Percentiles rank a stretch among this genome's conserved stretches.
phyloP scores from a whole-genome alignment of 768 basidiomycete species.

The Mycena capillaripes region DNA sequence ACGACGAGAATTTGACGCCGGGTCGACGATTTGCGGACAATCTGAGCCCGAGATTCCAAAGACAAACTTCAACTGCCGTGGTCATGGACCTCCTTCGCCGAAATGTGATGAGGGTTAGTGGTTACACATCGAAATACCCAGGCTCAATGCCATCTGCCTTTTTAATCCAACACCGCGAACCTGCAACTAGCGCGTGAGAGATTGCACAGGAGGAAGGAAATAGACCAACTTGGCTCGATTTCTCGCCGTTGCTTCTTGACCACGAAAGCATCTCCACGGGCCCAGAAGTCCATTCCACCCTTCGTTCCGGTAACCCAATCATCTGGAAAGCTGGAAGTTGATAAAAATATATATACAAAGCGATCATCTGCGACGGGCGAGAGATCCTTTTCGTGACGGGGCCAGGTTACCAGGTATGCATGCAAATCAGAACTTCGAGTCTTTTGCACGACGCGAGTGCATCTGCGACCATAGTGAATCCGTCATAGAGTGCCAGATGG shows the following conservation, averaged over 20 bases:
- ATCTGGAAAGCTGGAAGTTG: neutral
- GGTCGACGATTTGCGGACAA: too few species aligned
- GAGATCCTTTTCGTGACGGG: too few species aligned
- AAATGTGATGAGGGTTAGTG: too few species aligned
- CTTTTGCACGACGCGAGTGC: neutral
- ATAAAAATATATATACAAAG: neutral
- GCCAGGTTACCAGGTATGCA: too few species aligned
- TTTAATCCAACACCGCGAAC: slow-evolving; percentile 1
- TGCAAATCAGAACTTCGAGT: neutral
- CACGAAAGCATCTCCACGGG: neutral
- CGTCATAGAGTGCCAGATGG: neutral
- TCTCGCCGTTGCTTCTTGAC: neutral
- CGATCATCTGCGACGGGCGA: neutral
- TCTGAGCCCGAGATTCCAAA: too few species aligned
- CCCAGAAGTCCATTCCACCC: neutral
- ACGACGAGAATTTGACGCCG: too few species aligned
- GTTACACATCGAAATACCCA: too few species aligned
- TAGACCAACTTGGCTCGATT: neutral
- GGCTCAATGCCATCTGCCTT: too few species aligned
- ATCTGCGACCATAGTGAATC: neutral
- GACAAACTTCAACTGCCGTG: too few species aligned
- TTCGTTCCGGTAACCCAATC: neutral
- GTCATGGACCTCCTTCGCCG: too few species aligned
- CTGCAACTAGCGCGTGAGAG: neutral
- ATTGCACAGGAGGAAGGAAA: too few species aligned